A percentile compares a stretch with the other conserved stretches of the same genome.
These are phyloP conservation scores for Plantago major DNA, from an alignment of 257 asterid genomes.

Conservation along the genomic window DNA sequence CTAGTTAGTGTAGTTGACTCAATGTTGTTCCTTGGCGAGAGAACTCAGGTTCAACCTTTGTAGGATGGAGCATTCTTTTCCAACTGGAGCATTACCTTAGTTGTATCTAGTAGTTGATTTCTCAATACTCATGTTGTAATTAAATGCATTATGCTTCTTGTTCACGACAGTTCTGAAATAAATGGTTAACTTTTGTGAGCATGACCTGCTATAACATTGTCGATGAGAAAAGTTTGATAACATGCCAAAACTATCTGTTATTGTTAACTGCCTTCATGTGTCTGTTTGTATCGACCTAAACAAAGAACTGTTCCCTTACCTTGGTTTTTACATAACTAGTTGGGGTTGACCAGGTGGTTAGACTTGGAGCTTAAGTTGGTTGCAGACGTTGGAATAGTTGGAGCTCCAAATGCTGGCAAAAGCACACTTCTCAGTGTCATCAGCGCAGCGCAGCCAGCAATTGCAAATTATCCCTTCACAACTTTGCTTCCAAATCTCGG, in stretches of 20 bases:
- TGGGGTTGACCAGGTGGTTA: slow-evolving; percentile 67
- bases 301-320: slow-evolving; percentile 4
- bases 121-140: background rate
- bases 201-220: no score
- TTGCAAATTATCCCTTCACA: slow-evolving; percentile 94
- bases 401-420: slow-evolving; percentile 98
- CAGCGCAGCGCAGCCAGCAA: slow-evolving; percentile 88
- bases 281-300: background rate
- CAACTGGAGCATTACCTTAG: background rate
- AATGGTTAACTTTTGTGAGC: background rate
- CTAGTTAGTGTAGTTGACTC: no score
- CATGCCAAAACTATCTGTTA: slow-evolving; percentile 1
- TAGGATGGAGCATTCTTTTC: background rate
- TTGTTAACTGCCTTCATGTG: background rate
- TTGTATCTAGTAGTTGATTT: background rate
- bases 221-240: background rate
- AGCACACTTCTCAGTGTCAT: slow-evolving; percentile 91
- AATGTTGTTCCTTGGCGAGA: background rate
- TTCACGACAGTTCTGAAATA: background rate
- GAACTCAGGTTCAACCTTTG: background rate
- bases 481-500: slow-evolving; percentile 99
- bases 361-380: slow-evolving; percentile 94
- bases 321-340: slow-evolving; percentile 12
- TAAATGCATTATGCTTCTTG: background rate
- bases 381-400: slow-evolving; percentile 95